Percentiles rank a stretch among this genome's conserved stretches.
Conservation (phyloP, 2,329 filamentous ascomycete genomes). For the Colletotrichum acutatum region DNA sequence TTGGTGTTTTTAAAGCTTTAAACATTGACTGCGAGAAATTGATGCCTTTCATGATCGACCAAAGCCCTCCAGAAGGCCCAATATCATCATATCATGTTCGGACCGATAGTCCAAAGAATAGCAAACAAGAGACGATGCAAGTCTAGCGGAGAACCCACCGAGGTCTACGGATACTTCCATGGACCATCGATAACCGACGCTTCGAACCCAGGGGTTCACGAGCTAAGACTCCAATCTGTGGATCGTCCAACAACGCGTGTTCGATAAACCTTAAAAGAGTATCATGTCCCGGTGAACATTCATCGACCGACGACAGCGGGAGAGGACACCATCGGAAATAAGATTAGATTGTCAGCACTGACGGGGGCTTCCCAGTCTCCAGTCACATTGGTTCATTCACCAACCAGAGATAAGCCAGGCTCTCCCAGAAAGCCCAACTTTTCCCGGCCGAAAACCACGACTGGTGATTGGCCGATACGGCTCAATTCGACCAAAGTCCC, state of each 20-base stretch:
- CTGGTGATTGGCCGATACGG: constrained; percentile 11
- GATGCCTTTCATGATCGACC: not conserved
- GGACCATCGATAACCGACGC: not conserved
- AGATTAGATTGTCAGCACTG: not conserved
- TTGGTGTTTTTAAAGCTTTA: not conserved
- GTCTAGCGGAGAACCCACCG: not conserved
- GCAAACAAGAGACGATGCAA: not conserved
- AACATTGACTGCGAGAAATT: not conserved
- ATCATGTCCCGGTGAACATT: not conserved
- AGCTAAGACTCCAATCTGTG: too few relatives aligned
- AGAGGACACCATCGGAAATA: constrained; percentile 18
- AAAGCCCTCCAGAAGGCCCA: not conserved
- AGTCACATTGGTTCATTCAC: constrained; percentile 1
- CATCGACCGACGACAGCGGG: not conserved
- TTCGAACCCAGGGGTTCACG: not conserved
- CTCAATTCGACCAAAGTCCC: constrained; percentile 2
- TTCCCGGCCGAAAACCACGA: not conserved
- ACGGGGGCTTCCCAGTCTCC: constrained; percentile 13
- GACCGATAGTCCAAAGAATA: not conserved
- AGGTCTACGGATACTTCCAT: not conserved
- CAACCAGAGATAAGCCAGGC: constrained; percentile 18
- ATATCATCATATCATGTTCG: not conserved
- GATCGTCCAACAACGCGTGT: not conserved
- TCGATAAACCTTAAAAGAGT: not conserved
- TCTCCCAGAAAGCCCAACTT: not conserved